Evolutionary conservation across 2,329 filamentous ascomycete genomes (phyloP).

Genomic region (Pseudocercospora fuligena): DNA sequence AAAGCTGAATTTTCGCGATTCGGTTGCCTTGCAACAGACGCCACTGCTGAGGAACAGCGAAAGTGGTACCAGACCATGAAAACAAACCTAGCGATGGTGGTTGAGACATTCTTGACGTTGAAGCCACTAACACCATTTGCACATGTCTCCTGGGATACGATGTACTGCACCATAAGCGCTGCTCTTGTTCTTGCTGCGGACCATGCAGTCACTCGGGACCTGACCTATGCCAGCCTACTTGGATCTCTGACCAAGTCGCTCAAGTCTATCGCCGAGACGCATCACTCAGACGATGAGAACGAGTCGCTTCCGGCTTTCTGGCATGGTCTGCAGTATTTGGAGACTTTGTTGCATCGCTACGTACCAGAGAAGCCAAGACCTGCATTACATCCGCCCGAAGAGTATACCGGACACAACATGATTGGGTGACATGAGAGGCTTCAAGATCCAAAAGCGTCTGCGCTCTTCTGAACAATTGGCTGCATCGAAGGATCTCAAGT

Average conservation of each 20-base stretch:
- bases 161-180: constrained; percentile 10
- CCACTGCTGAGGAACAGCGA: background rate
- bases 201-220: background rate
- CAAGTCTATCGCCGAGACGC: background rate
- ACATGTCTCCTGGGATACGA: constrained; percentile 11
- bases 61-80: background rate
- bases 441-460: too few species aligned
- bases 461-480: too few species aligned
- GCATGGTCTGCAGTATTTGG: background rate
- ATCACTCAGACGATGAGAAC: background rate
- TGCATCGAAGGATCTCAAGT: too few species aligned
- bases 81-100: background rate
- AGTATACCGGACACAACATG: background rate
- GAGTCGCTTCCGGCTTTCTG: constrained; percentile 1
- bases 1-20: constrained; percentile 3
- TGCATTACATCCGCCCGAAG: background rate
- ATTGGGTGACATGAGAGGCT: background rate
- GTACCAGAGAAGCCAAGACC: background rate
- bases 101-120: constrained; percentile 7
- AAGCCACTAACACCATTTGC: constrained; percentile 13
- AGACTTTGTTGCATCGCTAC: background rate
- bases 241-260: background rate
- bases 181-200: constrained; percentile 7
- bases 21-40: constrained; percentile 4
- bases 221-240: background rate